Percentiles rank a stretch among this genome's conserved stretches.
phyloP scores from a whole-genome alignment of 2,329 filamentous ascomycete species.

The Thermothelomyces thermophilus region DNA sequence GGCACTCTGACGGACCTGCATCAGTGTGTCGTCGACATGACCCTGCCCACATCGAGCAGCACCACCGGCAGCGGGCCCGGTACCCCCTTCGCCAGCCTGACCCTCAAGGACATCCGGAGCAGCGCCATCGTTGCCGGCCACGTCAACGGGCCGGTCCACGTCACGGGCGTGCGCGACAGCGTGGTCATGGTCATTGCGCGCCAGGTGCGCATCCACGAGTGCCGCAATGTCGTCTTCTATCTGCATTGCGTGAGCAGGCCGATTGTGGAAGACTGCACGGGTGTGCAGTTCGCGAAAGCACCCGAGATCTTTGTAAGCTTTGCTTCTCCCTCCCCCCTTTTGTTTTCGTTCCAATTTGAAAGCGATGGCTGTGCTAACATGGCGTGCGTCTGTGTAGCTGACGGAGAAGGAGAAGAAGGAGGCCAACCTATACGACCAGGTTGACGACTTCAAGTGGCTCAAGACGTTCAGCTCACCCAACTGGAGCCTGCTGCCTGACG shows the following conservation, averaged over 20 bases:
- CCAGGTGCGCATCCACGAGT: slow-evolving; percentile 93
- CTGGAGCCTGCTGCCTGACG: slow-evolving; percentile 64
- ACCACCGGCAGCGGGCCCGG: slow-evolving; percentile 35
- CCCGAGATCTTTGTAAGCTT: slow-evolving; percentile 61
- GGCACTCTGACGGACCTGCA: slow-evolving; percentile 64
- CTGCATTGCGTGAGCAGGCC: slow-evolving; percentile 75
- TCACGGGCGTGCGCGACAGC: slow-evolving; percentile 67
- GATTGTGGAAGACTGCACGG: slow-evolving; percentile 84
- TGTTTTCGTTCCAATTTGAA: slow-evolving; percentile 16
- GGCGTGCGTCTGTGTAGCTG: slow-evolving; percentile 7
- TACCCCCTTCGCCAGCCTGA: slow-evolving; percentile 61
- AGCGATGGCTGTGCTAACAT: slow-evolving; percentile 9
- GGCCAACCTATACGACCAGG: slow-evolving; percentile 75
- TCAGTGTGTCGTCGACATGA: slow-evolving; percentile 74
- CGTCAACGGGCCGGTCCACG: slow-evolving; percentile 73
- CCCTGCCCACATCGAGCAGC: slow-evolving; percentile 46
- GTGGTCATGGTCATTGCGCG: slow-evolving; percentile 72
- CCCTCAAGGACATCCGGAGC: slow-evolving; percentile 60
- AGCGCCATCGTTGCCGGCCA: slow-evolving; percentile 72
- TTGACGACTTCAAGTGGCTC: slow-evolving; percentile 98
- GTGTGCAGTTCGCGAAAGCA: slow-evolving; percentile 71
- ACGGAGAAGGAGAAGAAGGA: slow-evolving; percentile 28
- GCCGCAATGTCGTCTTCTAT: slow-evolving; percentile 74
- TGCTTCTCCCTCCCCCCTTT: neutral
- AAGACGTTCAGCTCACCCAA: slow-evolving; percentile 81